Evolutionary conservation across 768 basidiomycete species (phyloP).

Genomic region (Collybia mongolica): DNA sequence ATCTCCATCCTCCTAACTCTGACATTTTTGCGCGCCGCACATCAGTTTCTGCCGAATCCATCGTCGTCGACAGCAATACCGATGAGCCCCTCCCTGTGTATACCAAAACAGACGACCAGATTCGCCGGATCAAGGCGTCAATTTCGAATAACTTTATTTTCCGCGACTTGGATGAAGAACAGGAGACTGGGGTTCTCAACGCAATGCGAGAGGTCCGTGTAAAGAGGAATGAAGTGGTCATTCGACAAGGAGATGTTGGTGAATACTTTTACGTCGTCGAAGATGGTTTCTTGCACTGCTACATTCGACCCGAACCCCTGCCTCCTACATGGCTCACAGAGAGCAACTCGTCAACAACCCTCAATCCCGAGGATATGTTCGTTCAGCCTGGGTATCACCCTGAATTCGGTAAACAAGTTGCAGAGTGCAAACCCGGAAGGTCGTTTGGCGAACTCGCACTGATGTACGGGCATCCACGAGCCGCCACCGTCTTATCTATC

Average conservation of each 20-base stretch:
- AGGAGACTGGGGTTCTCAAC: slow-evolving; percentile 87
- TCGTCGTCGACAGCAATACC: slow-evolving; percentile 70
- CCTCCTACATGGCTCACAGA: slow-evolving; percentile 58
- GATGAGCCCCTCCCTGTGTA: slow-evolving; percentile 73
- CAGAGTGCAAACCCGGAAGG: slow-evolving; percentile 78
- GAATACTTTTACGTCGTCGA: slow-evolving; percentile 99
- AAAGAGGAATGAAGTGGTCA: slow-evolving; percentile 79
- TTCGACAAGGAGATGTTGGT: slow-evolving; percentile 94
- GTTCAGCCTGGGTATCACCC: slow-evolving; percentile 66
- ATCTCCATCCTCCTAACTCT: slow-evolving; percentile 69
- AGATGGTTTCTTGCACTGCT: slow-evolving; percentile 82
- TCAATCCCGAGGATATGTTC: slow-evolving; percentile 50
- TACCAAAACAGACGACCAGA: slow-evolving; percentile 80
- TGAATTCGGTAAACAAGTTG: slow-evolving; percentile 78
- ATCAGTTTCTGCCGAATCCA: slow-evolving; percentile 95
- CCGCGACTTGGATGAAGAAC: slow-evolving; percentile 94
- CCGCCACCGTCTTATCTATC: slow-evolving; percentile 88
- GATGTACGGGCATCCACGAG: slow-evolving; percentile 97
- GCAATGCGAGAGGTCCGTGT: slow-evolving; percentile 92
- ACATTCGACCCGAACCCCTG: slow-evolving; percentile 66
- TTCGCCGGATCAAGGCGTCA: slow-evolving; percentile 82
- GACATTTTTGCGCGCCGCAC: slow-evolving; percentile 88
- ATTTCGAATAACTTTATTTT: slow-evolving; percentile 92
- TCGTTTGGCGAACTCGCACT: slow-evolving; percentile 96
- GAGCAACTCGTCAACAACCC: slow-evolving; percentile 32